Conservation (phyloP, 108 stramenopile genomes). For the Parietichytrium sp. region DNA sequence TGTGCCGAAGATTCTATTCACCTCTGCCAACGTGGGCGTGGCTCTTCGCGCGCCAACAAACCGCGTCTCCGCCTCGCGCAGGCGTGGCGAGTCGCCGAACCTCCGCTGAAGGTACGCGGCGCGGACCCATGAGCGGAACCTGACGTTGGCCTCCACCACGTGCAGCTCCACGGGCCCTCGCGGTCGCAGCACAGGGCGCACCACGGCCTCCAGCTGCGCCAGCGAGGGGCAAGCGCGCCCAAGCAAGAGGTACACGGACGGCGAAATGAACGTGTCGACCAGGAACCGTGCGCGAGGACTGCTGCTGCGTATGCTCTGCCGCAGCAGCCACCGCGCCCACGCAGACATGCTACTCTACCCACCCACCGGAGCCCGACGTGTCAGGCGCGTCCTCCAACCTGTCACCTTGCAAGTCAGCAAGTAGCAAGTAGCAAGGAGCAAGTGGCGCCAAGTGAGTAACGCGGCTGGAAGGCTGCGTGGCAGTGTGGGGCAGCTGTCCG, state of each 20-base stretch:
- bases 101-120: neutral
- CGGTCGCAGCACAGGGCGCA: neutral
- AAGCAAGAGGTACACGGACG: neutral
- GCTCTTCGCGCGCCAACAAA: neutral
- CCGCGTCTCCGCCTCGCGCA: neutral
- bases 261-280: constrained; percentile 22
- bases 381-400: too few relatives aligned
- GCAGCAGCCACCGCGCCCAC: neutral
- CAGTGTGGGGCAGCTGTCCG: too few relatives aligned
- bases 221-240: neutral
- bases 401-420: too few relatives aligned
- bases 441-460: too few relatives aligned
- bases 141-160: neutral
- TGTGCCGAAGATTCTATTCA: neutral
- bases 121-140: constrained; percentile 23
- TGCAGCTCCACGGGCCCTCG: neutral
- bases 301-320: neutral
- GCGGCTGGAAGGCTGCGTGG: too few relatives aligned
- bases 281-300: neutral
- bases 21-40: constrained; percentile 13
- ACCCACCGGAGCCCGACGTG: too few relatives aligned
- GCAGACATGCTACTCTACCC: too few relatives aligned
- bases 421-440: too few relatives aligned
- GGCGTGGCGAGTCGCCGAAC: neutral
- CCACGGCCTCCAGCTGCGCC: neutral